Conservation (phyloP, 2,329 filamentous ascomycete species). For the Claviceps arundinis region DNA sequence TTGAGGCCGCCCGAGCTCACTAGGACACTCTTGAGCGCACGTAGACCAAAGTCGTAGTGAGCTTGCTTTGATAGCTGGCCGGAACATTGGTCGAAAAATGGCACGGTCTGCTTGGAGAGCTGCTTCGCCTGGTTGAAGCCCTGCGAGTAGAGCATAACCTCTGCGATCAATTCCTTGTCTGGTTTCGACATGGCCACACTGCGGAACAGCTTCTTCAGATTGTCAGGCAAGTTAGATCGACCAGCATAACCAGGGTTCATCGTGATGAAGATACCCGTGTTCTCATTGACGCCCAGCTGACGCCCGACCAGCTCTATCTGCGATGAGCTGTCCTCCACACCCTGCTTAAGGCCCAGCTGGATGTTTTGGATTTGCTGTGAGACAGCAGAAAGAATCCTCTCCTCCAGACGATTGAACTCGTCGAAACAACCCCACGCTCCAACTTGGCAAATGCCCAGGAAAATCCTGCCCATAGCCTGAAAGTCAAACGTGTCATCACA, state of each 20-base stretch:
- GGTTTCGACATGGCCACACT: conserved; percentile 99
- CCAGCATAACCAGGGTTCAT: conserved; percentile 99
- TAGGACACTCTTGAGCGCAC: conserved; percentile 94
- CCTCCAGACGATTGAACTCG: conserved; percentile 97
- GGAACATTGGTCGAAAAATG: conserved; percentile 91
- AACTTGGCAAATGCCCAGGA: conserved; percentile 97
- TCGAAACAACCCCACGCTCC: conserved; percentile 99
- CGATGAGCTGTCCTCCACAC: conserved; percentile 64
- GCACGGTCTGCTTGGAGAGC: conserved; percentile 88
- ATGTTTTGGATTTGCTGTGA: conserved; percentile 99
- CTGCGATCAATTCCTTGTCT: conserved; percentile 97
- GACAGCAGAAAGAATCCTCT: conserved; percentile 92
- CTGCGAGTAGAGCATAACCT: conserved; percentile 99
- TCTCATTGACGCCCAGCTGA: conserved; percentile 75
- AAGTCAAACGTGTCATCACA: conserved; percentile 99
- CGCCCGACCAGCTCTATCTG: conserved; percentile 93
- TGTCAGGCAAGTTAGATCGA: conserved; percentile 94
- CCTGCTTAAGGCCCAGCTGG: conserved; percentile 83
- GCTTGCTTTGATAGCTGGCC: conserved; percentile 81
- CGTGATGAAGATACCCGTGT: conserved; percentile 98
- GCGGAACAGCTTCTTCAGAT: conserved; percentile 98
- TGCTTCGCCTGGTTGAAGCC: conserved; percentile 94
- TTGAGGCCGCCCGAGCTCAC: conserved; percentile 96
- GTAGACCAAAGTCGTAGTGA: conserved; percentile 96
- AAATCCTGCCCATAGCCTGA: conserved; percentile 98